Conservation (phyloP, 495 filamentous ascomycete genomes). For the Podospora didyma region DNA sequence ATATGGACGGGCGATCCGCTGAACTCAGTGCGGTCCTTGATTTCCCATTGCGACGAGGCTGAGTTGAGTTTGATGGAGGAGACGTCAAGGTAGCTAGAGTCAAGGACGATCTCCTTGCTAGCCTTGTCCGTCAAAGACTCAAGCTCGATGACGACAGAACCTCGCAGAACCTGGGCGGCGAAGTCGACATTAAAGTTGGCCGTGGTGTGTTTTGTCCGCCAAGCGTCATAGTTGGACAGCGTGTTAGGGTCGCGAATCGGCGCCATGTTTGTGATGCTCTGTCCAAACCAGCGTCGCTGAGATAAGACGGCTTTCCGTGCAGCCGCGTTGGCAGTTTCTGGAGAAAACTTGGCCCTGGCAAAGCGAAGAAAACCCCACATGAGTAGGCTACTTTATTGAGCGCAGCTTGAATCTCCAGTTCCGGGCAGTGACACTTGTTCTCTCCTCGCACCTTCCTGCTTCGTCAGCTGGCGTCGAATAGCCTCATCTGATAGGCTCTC, state of each 20-base stretch:
- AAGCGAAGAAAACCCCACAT: conserved; percentile 29
- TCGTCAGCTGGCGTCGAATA: conserved; percentile 12
- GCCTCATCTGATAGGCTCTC: conserved; percentile 20
- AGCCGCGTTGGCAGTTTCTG: conserved; percentile 16
- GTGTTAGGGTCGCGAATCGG: conserved; percentile 81
- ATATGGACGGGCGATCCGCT: conserved; percentile 80
- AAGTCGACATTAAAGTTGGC: conserved; percentile 81
- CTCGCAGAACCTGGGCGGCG: conserved; percentile 64
- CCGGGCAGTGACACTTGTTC: too few species aligned
- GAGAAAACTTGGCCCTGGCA: conserved; percentile 23
- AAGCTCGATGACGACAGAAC: conserved; percentile 70
- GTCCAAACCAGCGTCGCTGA: conserved; percentile 25
- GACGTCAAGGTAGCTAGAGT: conserved; percentile 78
- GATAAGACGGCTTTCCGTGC: conserved; percentile 12
- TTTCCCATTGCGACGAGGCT: conserved; percentile 56
- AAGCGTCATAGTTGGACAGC: conserved; percentile 83
- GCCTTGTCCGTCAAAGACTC: conserved; percentile 65
- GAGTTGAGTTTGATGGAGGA: conserved; percentile 59
- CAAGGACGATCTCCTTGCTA: conserved; percentile 74
- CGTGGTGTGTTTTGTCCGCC: conserved; percentile 73
- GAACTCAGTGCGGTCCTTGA: conserved; percentile 65
- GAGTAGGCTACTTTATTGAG: conserved; percentile 7
- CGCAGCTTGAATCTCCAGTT: not conserved
- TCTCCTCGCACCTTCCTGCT: conserved; percentile 24
- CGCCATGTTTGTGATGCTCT: conserved; percentile 44